A percentile compares a stretch with the other conserved stretches of the same genome.
These are phyloP conservation scores for Venturia aucupariae DNA, from an alignment of 2,329 filamentous ascomycete genomes.

Conservation along the genomic window DNA sequence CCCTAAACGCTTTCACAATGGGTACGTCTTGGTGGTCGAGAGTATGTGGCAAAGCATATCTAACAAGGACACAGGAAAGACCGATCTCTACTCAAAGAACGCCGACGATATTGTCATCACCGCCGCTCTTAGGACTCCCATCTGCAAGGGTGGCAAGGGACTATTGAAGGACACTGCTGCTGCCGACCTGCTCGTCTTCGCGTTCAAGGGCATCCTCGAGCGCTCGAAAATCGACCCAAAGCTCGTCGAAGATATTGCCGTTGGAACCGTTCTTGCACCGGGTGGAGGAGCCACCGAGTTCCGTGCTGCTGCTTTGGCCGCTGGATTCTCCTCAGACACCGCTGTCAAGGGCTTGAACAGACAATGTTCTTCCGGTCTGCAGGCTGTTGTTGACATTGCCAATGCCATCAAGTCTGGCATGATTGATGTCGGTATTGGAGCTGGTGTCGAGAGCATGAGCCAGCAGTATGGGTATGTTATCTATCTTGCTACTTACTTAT, in stretches of 20 bases:
- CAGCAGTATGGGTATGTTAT: conserved; percentile 69
- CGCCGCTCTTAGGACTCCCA: conserved; percentile 78
- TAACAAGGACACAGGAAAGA: background rate
- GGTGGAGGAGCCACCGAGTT: conserved; percentile 96
- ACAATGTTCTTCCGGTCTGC: conserved; percentile 87
- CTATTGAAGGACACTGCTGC: conserved; percentile 91
- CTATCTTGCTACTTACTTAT: background rate
- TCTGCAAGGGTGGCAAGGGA: conserved; percentile 89
- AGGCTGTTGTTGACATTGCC: conserved; percentile 87
- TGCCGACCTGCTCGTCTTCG: conserved; percentile 74
- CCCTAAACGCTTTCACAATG: background rate
- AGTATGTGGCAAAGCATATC: background rate
- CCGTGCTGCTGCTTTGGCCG: conserved; percentile 80
- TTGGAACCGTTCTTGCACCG: conserved; percentile 83
- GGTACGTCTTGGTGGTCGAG: background rate
- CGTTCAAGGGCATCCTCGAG: conserved; percentile 70
- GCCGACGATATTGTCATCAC: conserved; percentile 62
- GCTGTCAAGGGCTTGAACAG: conserved; percentile 86
- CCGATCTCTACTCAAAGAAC: background rate
- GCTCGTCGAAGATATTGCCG: conserved; percentile 84
- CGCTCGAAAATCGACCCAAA: conserved; percentile 82
- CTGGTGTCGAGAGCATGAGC: conserved; percentile 95
- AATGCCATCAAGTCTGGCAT: conserved; percentile 86
- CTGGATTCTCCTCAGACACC: conserved; percentile 77
- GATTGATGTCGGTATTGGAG: conserved; percentile 91